Evolutionary conservation across 495 filamentous ascomycete genomes (phyloP).

Genomic region (Clavariopsis aquatica): DNA sequence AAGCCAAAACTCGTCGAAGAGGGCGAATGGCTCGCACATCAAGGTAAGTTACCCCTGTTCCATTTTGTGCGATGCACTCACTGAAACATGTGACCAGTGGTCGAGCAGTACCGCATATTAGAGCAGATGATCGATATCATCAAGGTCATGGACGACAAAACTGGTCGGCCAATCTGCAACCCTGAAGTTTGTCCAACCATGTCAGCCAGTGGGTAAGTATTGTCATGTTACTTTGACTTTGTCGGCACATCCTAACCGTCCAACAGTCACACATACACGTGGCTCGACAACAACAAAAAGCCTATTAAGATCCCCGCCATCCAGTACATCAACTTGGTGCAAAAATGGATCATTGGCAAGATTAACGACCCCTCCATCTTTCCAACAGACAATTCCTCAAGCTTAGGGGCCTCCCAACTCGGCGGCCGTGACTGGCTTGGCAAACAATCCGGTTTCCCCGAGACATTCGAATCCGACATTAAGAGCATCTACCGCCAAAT

Average conservation of each 20-base stretch:
- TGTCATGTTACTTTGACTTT: neutral
- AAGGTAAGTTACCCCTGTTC: slow-evolving; percentile 60
- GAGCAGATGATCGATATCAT: slow-evolving; percentile 82
- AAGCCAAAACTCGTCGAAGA: slow-evolving; percentile 85
- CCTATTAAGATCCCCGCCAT: slow-evolving; percentile 51
- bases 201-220: slow-evolving; percentile 82
- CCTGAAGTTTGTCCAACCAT: slow-evolving; percentile 80
- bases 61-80: slow-evolving; percentile 2
- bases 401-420: slow-evolving; percentile 42
- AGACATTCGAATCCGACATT: slow-evolving; percentile 80
- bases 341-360: slow-evolving; percentile 89
- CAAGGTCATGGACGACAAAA: slow-evolving; percentile 72
- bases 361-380: slow-evolving; percentile 84
- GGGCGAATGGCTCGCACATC: slow-evolving; percentile 92
- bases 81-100: slow-evolving; percentile 57
- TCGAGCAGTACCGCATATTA: slow-evolving; percentile 85
- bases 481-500: slow-evolving; percentile 93
- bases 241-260: neutral
- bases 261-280: slow-evolving; percentile 82
- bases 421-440: slow-evolving; percentile 72
- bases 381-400: slow-evolving; percentile 56
- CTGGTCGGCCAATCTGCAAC: slow-evolving; percentile 75
- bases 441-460: slow-evolving; percentile 83
- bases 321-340: slow-evolving; percentile 88
- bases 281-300: slow-evolving; percentile 69